Conservation (phyloP, 139 green algal species). For the Chlamydomonas schloesseri region DNA sequence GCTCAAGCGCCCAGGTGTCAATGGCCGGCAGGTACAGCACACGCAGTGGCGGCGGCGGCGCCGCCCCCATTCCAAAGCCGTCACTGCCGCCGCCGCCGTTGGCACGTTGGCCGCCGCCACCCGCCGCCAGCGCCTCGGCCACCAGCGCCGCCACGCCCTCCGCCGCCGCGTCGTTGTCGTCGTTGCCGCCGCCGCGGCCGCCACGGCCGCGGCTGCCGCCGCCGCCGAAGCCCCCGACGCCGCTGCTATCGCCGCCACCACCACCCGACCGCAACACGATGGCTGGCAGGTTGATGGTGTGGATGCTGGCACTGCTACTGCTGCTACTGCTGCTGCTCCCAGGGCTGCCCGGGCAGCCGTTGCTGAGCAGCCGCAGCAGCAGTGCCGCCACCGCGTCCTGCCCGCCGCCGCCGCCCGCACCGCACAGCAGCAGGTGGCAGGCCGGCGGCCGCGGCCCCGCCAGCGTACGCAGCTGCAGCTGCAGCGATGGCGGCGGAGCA, state of each 20-base stretch:
- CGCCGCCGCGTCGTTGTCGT: not conserved
- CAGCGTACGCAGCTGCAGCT: not conserved
- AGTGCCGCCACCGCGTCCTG: conserved; percentile 2
- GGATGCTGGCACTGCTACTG: not conserved
- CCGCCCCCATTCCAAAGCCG: not conserved
- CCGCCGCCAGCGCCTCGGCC: conserved; percentile 9
- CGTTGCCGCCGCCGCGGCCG: not conserved
- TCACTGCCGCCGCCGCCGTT: too few species aligned
- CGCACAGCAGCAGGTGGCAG: conserved; percentile 39
- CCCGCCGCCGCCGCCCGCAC: not conserved
- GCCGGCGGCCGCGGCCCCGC: not conserved
- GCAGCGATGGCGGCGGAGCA: not conserved
- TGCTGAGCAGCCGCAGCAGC: not conserved
- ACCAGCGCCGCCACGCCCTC: conserved; percentile 31
- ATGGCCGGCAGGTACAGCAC: conserved; percentile 28
- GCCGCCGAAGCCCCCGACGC: not conserved
- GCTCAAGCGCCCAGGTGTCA: conserved; percentile 37
- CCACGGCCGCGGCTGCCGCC: not conserved
- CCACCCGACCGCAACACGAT: not conserved
- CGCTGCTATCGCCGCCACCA: not conserved
- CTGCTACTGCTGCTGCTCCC: not conserved
- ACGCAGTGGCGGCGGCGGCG: not conserved
- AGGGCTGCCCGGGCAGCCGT: not conserved
- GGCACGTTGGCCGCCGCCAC: too few species aligned
- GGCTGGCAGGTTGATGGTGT: conserved; percentile 20